A percentile compares a stretch with the other conserved stretches of the same genome.
These are phyloP conservation scores for Rosa hybrid DNA, from an alignment of 331 rosid genomes.

Conservation along the genomic window DNA sequence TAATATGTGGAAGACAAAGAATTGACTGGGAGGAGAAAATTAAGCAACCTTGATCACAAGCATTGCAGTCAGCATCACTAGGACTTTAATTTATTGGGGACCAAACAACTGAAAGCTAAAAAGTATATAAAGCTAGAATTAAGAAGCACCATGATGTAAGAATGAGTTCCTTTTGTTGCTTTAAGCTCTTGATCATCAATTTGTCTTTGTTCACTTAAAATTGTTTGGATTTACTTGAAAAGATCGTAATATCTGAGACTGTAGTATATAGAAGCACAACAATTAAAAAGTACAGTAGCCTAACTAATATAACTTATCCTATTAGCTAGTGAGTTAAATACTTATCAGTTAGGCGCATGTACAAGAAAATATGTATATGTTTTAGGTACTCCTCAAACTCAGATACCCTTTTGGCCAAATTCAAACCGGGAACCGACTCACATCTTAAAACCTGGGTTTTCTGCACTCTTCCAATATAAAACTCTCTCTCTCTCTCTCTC, in stretches of 20 bases:
- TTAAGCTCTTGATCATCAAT: neutral
- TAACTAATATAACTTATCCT: constrained; percentile 10
- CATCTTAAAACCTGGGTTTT: constrained; percentile 53
- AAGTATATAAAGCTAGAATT: neutral
- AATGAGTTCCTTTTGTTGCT: constrained; percentile 1
- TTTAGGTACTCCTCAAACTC: constrained; percentile 23
- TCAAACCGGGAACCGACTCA: constrained; percentile 32
- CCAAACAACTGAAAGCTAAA: constrained; percentile 3
- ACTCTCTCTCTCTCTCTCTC: neutral
- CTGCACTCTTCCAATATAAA: constrained; percentile 19
- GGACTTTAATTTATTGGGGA: constrained; percentile 16
- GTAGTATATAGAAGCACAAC: neutral
- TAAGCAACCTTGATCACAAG: constrained; percentile 18
- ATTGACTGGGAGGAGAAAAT: neutral
- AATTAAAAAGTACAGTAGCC: neutral
- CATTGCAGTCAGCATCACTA: constrained; percentile 14
- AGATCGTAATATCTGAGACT: neutral
- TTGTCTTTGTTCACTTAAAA: neutral
- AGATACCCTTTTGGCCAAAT: constrained; percentile 29
- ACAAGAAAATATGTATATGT: constrained; percentile 12
- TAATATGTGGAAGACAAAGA: neutral
- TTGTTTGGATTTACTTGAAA: neutral
- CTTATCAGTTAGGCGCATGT: constrained; percentile 11
- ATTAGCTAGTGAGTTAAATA: constrained; percentile 5
- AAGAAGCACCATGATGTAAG: constrained; percentile 10